phyloP scores from a whole-genome alignment of 2,329 filamentous ascomycete genomes.

The Phaeosphaeria sp. region DNA sequence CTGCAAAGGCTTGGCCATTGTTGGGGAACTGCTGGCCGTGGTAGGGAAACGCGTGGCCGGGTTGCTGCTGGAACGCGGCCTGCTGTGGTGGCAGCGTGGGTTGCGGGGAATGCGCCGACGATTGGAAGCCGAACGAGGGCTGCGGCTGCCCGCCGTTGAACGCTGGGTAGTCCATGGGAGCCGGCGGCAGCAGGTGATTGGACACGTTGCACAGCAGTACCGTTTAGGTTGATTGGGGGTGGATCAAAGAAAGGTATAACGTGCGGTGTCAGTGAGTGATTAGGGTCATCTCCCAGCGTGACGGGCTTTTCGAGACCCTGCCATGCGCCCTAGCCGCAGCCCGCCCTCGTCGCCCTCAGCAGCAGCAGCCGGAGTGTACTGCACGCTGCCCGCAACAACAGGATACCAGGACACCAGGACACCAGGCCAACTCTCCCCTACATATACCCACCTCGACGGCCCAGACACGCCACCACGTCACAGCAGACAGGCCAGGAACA shows the following conservation, averaged over 20 bases:
- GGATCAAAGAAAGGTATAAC: conserved; percentile 40
- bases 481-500: no score
- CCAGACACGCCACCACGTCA: no score
- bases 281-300: conserved; percentile 22
- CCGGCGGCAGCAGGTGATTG: conserved; percentile 40
- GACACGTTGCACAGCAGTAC: conserved; percentile 47
- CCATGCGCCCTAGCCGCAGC: conserved; percentile 9
- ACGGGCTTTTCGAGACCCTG: conserved; percentile 6
- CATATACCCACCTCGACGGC: no score
- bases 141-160: conserved; percentile 44
- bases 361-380: no score
- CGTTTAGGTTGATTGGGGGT: conserved; percentile 47
- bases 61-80: conserved; percentile 45
- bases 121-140: conserved; percentile 42
- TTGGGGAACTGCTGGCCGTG: conserved; percentile 29
- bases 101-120: conserved; percentile 42
- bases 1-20: conserved; percentile 38
- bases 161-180: conserved; percentile 46
- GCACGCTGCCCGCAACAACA: no score
- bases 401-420: no score
- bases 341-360: conserved; percentile 1
- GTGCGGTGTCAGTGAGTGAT: conserved; percentile 42
- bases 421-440: no score
- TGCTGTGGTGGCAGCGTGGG: conserved; percentile 40
- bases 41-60: conserved; percentile 37